Conservation (phyloP, 768 basidiomycete species). For the Podaxis rugospora region DNA sequence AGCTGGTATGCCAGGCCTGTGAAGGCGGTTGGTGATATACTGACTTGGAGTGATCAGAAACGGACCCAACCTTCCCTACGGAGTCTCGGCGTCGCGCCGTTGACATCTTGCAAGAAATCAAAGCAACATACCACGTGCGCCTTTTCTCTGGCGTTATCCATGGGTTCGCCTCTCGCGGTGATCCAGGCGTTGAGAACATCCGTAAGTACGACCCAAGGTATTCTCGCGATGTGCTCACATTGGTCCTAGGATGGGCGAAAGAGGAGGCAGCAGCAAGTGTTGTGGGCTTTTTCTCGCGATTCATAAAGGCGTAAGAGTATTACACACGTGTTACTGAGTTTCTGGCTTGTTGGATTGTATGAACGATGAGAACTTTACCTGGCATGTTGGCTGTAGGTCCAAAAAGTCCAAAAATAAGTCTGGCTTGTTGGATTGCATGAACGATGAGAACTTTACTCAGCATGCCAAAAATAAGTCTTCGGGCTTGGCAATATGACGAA, state of each 20-base stretch:
- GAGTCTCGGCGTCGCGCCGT: conserved; percentile 52
- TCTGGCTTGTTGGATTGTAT: not conserved
- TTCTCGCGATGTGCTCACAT: not conserved
- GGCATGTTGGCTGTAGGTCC: too few species aligned
- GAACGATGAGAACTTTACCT: too few species aligned
- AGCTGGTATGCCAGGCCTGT: conserved; percentile 33
- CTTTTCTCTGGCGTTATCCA: conserved; percentile 48
- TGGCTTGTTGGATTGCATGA: not conserved
- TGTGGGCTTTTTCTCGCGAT: conserved; percentile 48
- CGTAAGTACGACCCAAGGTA: conserved; percentile 23
- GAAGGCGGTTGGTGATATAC: too few species aligned
- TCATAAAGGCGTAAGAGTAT: conserved; percentile 18
- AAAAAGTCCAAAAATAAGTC: too few species aligned
- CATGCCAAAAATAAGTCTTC: too few species aligned
- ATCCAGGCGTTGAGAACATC: conserved; percentile 34
- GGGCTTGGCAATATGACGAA: not conserved
- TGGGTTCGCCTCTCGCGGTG: conserved; percentile 46
- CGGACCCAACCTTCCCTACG: conserved; percentile 48
- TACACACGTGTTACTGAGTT: not conserved
- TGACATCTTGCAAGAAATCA: conserved; percentile 46
- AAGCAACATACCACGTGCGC: conserved; percentile 53
- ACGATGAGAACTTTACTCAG: too few species aligned
- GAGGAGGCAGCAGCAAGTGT: conserved; percentile 52
- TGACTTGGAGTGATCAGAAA: conserved; percentile 29
- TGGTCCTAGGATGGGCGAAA: conserved; percentile 51